Base-by-base conservation (phyloP, 768 basidiomycete species). In the Epithele typhae region DNA sequence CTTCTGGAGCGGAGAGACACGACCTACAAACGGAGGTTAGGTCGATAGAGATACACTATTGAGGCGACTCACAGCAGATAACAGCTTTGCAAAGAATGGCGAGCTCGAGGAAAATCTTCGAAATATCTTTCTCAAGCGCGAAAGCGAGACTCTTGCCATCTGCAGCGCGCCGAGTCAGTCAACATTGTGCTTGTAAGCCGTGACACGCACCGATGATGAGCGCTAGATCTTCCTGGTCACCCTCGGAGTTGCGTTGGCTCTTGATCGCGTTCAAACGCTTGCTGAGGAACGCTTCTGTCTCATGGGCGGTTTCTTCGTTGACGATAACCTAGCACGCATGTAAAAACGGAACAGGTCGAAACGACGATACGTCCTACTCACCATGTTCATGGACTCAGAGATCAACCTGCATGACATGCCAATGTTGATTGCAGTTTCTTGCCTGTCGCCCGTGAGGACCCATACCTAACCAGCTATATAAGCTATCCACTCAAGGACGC, bases 381-480 rank as follows among this genome's bases (percentile, higher is more conserved):
- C 95, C 72, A 99, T 57, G 63, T 97, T 97, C 96, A 98, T 99
- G 8, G 91, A 93, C 68, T 99, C 96, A 5, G 92, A 92, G 41
- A 99, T 98, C 58, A 99, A 67, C 52, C 92, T 79, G 70, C 96
- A 98, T 1, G 93, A 95, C 78, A 98, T 84, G 43, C 96, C 96
- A 53, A 99, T 98, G 59, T 99, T 99, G 67, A 99, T 97, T 14
- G 96, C 96, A 1, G 96, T 99, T 67, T 99, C 96, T 69, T 99
- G 96, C 54, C 96, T 74, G 65, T 99, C 96, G 1, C 96, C 96
- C 2, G 96, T 99, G 41, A 99, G 70, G 7, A 99, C 94, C 96
- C 96, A 99, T 15, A n/a, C n/a, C n/a, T n/a, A n/a, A n/a, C n/a
- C n/a, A 99, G 84, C 84, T 87, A 53, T 5, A 47, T 5, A 21